Base-by-base conservation (phyloP, 345 rosid species). In the Hibiscus mutabilis region DNA sequence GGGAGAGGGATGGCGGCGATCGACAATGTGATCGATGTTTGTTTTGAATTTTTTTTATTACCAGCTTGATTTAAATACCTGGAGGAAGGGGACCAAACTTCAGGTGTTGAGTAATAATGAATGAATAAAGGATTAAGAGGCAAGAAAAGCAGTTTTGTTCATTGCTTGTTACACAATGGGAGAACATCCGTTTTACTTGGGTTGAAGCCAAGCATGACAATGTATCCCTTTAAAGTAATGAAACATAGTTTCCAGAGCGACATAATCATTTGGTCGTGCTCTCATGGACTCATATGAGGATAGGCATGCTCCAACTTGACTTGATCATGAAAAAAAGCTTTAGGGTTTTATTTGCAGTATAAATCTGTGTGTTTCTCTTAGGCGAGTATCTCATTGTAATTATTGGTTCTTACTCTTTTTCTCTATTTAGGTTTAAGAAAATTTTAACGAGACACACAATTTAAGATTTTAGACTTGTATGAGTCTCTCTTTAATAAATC, bases 251-350 rank as follows among this genome's bases (percentile, higher is more conserved):
- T 65, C 31, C 61, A 61, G 44, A n/a, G 66, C 59, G 82, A 83
- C 89, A 83, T 71, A 77, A 86, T 83, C 79, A 85, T 82, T 82
- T 81, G 81, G 78, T 86, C 89, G 89, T 85, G 89, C 85, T 79
- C 73, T 70, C 66, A 52, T 64, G 51, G 74, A 7, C 35, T 33
- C 35, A 3, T 33, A 33, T 33, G 57, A 13, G 25, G 52, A 69
- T 42, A 42, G 29, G 65, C 77, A 70, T 64, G 75, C 64, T 53
- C 19, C 10, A 37, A 37, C 42, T 29, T 6, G 5, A 51, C 21
- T 18, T 52, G 57, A 52, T 16, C 46, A 57, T 55, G 21, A 3
- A 21, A 21, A 8, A 9, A 55, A 19, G 40, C 9, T 35, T 35
- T 6, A 55, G 60, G 40, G 57, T 78, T 76, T 68, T 35, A 15